Evolutionary conservation across 805 yeast genomes (phyloP).

Genomic region (Teunomyces gatunensis): DNA sequence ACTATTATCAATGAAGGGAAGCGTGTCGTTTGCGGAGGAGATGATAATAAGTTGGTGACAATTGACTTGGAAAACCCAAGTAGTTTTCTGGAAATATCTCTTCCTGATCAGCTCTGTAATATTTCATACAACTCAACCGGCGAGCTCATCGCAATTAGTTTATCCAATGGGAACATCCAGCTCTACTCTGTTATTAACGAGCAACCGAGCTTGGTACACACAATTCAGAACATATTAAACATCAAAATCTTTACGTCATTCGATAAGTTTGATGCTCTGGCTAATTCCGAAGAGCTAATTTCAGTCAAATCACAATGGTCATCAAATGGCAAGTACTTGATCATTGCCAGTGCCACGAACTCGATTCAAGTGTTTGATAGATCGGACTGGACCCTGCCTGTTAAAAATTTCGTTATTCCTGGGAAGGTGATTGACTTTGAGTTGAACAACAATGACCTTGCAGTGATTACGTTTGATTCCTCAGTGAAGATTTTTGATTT

Average conservation of each 20-base stretch:
- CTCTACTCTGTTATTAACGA: slow-evolving; percentile 57
- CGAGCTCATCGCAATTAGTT: slow-evolving; percentile 56
- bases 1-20: slow-evolving; percentile 61
- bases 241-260: slow-evolving; percentile 31
- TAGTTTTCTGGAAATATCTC: slow-evolving; percentile 27
- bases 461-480: slow-evolving; percentile 54
- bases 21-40: slow-evolving; percentile 62
- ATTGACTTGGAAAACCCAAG: slow-evolving; percentile 39
- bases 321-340: slow-evolving; percentile 64
- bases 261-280: slow-evolving; percentile 38
- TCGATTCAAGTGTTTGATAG: slow-evolving; percentile 47
- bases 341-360: slow-evolving; percentile 56
- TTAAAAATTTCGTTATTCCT: slow-evolving; percentile 12
- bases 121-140: slow-evolving; percentile 55
- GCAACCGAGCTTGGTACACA: slow-evolving; percentile 49
- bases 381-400: slow-evolving; percentile 27
- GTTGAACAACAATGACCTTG: slow-evolving; percentile 59
- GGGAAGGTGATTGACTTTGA: slow-evolving; percentile 46
- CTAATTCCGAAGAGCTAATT: slow-evolving; percentile 43
- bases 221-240: slow-evolving; percentile 41
- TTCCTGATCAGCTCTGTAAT: slow-evolving; percentile 55
- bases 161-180: slow-evolving; percentile 57
- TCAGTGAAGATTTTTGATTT: slow-evolving; percentile 57
- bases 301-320: slow-evolving; percentile 68
- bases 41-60: slow-evolving; percentile 55